Conservation (phyloP, 805 yeast species). For the Suhomyces pyralidae region DNA sequence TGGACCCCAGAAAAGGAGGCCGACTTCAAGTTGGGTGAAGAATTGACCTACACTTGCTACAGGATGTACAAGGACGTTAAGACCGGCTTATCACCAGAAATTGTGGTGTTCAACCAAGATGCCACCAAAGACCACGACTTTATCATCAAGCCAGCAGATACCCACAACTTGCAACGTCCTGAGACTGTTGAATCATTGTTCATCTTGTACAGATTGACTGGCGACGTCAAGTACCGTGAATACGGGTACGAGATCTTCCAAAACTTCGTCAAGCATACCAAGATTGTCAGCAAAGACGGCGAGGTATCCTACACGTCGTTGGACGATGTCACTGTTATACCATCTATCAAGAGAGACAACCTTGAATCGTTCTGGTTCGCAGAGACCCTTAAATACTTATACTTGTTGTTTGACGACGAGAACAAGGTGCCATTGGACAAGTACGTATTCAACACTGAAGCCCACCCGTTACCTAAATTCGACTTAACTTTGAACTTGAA, state of each 20-base stretch:
- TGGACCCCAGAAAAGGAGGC: conserved; percentile 61
- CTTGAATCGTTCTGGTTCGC: conserved; percentile 94
- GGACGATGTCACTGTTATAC: conserved; percentile 57
- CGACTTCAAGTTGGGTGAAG: conserved; percentile 70
- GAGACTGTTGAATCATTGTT: conserved; percentile 90
- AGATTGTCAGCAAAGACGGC: conserved; percentile 41
- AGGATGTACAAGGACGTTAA: conserved; percentile 70
- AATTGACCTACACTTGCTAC: conserved; percentile 76
- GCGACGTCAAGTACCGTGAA: conserved; percentile 74
- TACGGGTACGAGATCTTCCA: conserved; percentile 89
- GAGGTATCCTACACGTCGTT: conserved; percentile 58
- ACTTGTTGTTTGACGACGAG: conserved; percentile 69
- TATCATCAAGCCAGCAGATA: conserved; percentile 64
- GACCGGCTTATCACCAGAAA: conserved; percentile 87
- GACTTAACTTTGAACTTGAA: conserved; percentile 47
- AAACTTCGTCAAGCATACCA: conserved; percentile 60
- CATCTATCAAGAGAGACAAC: conserved; percentile 60
- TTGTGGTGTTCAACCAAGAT: conserved; percentile 74
- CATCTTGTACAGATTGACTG: conserved; percentile 73
- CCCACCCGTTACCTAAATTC: conserved; percentile 85
- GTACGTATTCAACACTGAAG: conserved; percentile 86
- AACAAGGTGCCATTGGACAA: conserved; percentile 61
- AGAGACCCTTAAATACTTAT: conserved; percentile 85
- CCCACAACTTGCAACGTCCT: conserved; percentile 86
- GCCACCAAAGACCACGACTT: conserved; percentile 51